phyloP scores from a whole-genome alignment of 208 protist genomes.

The Histomonas meleagridis region DNA sequence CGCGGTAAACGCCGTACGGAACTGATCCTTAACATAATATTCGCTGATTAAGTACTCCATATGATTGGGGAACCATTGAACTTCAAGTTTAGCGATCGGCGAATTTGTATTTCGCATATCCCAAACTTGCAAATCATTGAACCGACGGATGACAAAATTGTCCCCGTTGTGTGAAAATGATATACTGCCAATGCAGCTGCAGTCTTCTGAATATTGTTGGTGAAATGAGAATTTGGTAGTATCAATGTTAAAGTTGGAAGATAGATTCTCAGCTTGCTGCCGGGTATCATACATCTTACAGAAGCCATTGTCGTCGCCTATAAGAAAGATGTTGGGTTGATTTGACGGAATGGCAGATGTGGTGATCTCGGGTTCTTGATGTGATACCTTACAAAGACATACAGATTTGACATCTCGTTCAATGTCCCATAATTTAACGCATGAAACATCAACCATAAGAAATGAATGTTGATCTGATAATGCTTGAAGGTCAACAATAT shows the following conservation, averaged over 20 bases:
- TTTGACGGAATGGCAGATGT: not conserved
- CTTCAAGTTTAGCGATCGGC: not conserved
- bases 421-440: conserved; percentile 3
- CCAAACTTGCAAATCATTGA: not conserved
- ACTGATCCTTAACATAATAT: not conserved
- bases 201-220: not conserved
- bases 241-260: not conserved
- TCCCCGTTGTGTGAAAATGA: not conserved
- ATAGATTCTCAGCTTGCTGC: not conserved
- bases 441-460: not conserved
- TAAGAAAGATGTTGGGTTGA: not conserved
- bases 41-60: not conserved
- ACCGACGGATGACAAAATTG: not conserved
- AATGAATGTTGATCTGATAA: conserved; percentile 15
- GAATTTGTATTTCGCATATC: not conserved
- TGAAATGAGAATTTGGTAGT: not conserved
- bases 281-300: not conserved
- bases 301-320: not conserved
- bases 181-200: not conserved
- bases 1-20: not conserved
- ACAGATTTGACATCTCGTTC: not conserved
- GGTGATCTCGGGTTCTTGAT: not conserved
- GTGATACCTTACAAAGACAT: not conserved
- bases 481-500: not conserved
- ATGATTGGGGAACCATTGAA: conserved; percentile 11